Evolutionary conservation across 2,329 filamentous ascomycete genomes (phyloP), one percentile per base, ranked within the genome.

Genomic region (Trichoderma arundinaceum): DNA sequence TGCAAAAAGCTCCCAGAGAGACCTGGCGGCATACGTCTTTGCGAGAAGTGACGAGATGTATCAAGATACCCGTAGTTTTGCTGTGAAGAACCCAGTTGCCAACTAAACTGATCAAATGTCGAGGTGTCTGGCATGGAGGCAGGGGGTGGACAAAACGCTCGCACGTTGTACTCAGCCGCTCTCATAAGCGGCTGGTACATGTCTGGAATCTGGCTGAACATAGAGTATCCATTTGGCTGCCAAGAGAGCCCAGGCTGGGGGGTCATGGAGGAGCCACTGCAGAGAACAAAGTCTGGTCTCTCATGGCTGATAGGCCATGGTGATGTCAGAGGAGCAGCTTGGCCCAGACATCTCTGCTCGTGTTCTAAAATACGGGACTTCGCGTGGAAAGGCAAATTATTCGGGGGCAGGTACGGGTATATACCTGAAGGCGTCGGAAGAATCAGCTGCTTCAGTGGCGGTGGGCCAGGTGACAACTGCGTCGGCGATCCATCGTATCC

Each of bases 401-500:
- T 70, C 53, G 39, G 66, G 56, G 43, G 65, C 43, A 10, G 39
- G 57, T 60, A 68, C 61, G 67, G 64, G 10, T 67, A 71, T 28
- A 70, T 60, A 22, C 68, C 68, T 19, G 68, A 68, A n/a, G 73
- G 71, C 13, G 85, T 83, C 3, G 92, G 88, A 33, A 96, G 81
- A 19, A 95, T 83, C 74, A 97, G 87, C 75, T 97, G 93, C 78
- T 97, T 97, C 53, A 88, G 82, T 1, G 92, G 89, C 43, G 91
- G 92, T 6, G 90, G 90, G 43, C 91, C 90, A 41, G 89, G 87
- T 9, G 85, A 87, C 71, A 90, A 87, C 73, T 92, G 90, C 22
- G 89, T 84, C 1, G 89, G 88, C 5, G 91, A 92, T 38, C 91
- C 92, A 82, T 98, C 94, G 74, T 97, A 97, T 10, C 92, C 93